Base-by-base conservation (phyloP, 371 early-diverging fungal species). In the Mucor saturninus region DNA sequence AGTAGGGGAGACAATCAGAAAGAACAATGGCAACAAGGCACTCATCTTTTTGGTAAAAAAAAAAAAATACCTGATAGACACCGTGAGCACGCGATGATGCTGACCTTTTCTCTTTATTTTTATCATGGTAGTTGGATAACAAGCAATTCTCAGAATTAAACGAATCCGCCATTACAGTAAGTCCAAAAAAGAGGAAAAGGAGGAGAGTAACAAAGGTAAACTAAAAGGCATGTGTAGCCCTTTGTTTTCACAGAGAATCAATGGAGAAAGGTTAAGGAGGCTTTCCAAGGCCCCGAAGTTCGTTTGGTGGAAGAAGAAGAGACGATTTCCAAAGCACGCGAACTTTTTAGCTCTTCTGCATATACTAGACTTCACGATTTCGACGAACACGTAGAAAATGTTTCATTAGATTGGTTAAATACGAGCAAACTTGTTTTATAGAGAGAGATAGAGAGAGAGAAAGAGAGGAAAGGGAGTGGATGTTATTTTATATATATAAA, bases 321-420 rank as follows among this genome's bases (percentile, higher is more conserved):
- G 28, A 77, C 76, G 0, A 65, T 59, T 43, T 45, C 71, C 29
- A 79, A 79, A 69, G 65, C 72, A 31, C 71, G 70, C 8, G 77
- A 67, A 5, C 51, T 79, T 37, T 57, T 79, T 29, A 76, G 67
- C 48, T 49, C 67, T 13, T 59, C 70, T 35, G 72, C 76, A 7
- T 84, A 86, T 64, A 75, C 75, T 39, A 68, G 74, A 5, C 14
- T 93, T 6, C 72, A 78, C 29, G 93, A 93, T 62, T 91, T 93
- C 67, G 91, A 90, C 53, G 88, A 85, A 63, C 92, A 92, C 65
- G 61, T 93, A 53, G 91, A 91, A 56, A 74, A 91, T 52, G 79
- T 87, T 15, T 67, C 78, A 38, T 68, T 77, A 43, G 88, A 91
- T 67, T 93, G 93, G 93, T 66, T 93, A 13, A 59, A 59, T 46